phyloP scores from a whole-genome alignment of 129 eudicot genomes.

The Ambrosia artemisiifolia region DNA sequence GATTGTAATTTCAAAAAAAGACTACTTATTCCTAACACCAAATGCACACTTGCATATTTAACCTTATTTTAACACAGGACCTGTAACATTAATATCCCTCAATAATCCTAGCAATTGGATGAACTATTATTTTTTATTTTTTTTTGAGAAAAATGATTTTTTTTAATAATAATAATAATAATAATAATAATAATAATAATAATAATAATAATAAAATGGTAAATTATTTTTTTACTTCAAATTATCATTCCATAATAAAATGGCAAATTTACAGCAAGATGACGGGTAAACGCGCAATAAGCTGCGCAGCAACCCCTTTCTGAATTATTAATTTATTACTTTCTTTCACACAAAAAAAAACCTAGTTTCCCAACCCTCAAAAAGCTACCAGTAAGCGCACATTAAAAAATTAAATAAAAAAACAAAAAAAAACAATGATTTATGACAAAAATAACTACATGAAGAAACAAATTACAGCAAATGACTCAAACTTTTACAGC shows the following conservation, averaged over 20 bases:
- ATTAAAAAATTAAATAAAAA: background rate
- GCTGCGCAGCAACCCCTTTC: too few species aligned
- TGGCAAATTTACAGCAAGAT: too few species aligned
- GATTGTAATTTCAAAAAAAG: background rate
- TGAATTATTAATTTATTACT: background rate
- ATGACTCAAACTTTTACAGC: background rate
- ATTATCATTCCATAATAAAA: too few species aligned
- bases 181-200: too few species aligned
- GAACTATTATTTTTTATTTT: background rate
- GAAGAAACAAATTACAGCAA: background rate
- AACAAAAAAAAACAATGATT: background rate
- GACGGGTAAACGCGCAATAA: too few species aligned
- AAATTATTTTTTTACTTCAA: too few species aligned
- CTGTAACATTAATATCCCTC: background rate
- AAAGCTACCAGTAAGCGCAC: conserved; percentile 1
- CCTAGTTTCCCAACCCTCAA: conserved; percentile 27
- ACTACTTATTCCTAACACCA: background rate
- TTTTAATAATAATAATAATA: too few species aligned
- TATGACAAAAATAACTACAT: background rate
- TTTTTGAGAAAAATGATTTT: too few species aligned
- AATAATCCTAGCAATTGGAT: background rate
- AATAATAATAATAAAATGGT: too few species aligned
- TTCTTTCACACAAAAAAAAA: conserved; percentile 23
- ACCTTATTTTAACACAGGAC: background rate
- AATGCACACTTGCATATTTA: background rate